Conservation (phyloP, 352 stramenopile species). For the Globisporangium paddicum region DNA sequence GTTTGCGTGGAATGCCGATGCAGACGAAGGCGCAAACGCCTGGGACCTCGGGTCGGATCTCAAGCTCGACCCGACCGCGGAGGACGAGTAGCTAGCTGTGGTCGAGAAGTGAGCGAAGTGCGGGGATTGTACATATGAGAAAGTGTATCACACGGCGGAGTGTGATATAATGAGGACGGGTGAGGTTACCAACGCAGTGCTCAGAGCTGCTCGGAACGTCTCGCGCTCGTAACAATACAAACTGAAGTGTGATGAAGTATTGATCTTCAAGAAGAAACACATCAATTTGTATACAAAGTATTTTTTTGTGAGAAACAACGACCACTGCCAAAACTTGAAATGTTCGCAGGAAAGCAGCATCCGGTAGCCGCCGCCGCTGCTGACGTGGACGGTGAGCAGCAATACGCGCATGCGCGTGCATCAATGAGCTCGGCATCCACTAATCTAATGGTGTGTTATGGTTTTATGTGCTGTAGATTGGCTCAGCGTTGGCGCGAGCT, state of each 20-base stretch:
- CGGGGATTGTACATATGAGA: neutral
- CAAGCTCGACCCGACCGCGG: constrained; percentile 21
- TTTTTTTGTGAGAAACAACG: too few species aligned
- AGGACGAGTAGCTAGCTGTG: constrained; percentile 4
- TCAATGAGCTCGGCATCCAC: neutral
- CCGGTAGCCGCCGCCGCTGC: neutral
- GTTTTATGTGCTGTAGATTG: neutral
- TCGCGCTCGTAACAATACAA: neutral
- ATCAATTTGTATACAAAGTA: too few species aligned
- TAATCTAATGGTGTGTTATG: neutral
- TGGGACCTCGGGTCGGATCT: constrained; percentile 43
- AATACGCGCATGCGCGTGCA: neutral
- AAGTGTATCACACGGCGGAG: neutral
- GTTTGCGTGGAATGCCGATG: constrained; percentile 69
- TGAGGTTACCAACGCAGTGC: neutral
- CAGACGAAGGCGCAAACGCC: constrained; percentile 57
- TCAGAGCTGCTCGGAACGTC: neutral
- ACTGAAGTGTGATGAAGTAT: neutral
- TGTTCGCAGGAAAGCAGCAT: neutral
- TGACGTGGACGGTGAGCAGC: neutral
- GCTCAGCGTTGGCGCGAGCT: constrained; percentile 11
- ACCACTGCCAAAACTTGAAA: too few species aligned
- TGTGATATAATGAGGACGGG: neutral
- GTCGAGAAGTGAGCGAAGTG: neutral
- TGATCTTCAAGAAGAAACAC: too few species aligned